Evolutionary conservation across 495 filamentous ascomycete species (phyloP), one percentile per base, ranked within the genome.

Genomic region (Endocarpon pusillum): DNA sequence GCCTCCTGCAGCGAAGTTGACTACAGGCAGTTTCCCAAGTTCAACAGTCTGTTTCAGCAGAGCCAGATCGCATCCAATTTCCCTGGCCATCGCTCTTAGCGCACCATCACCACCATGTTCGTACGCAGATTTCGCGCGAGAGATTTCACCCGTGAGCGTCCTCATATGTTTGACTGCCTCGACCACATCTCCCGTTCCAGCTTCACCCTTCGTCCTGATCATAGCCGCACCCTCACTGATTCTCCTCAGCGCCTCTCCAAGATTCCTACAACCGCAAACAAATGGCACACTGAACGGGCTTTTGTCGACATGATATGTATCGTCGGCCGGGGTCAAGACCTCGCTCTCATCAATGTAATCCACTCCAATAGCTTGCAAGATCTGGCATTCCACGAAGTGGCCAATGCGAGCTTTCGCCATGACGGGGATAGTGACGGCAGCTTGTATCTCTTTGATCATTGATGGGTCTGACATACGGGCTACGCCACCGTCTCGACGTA

Each of bases 341-440:
- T 97, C 89, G 54, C 73, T 81, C 59, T 97, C 89, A 57, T 97
- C 89, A 43, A 97, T 85, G 61, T 94, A 97, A 65, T 97, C 89
- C 39, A 94, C 79, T 39, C 81, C 87, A 32, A 97, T 69, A 34
- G 81, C 73, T 65, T 96, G 78, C 38, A 97, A 78, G 63, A 97
- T 91, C 78, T 81, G 87, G 64, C 87, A 94, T 62, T 97, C 89
- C 41, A 93, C 85, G 43, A 94, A 82, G 58, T 97, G 89, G 17
- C 89, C 89, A 51, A 97, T 97, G 54, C 89, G 76, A 12, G 87
- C 89, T 64, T 97, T 97, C 15, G 89, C 89, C 89, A 97, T 97
- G 55, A 97, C 91, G 39, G 89, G 89, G 42, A 96, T 94, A 11
- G 89, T 96, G n/a, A 97, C 89, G 21, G 85, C 72, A 4, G 69